phyloP scores from a whole-genome alignment of 2,329 filamentous ascomycete genomes.

The Pestalotiopsis sp. region DNA sequence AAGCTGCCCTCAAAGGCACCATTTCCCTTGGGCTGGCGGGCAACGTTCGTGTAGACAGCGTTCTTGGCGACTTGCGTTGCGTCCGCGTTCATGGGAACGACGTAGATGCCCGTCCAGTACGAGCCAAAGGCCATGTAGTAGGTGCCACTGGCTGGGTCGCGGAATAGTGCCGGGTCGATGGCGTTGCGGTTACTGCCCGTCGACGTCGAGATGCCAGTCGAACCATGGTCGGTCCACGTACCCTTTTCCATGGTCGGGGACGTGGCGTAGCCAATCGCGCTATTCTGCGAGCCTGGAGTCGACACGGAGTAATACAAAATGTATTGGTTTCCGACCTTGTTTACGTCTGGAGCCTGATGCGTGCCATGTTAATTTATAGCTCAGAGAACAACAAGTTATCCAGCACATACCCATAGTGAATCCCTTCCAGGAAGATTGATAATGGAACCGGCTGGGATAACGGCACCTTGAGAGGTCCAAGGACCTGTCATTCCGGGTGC shows the following conservation, averaged over 20 bases:
- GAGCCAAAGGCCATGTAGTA: constrained; percentile 9
- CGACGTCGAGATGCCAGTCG: constrained; percentile 27
- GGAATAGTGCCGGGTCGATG: constrained; percentile 46
- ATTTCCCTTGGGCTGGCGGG: neutral
- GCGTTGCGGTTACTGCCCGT: constrained; percentile 48
- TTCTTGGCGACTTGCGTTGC: neutral
- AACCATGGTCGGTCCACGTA: constrained; percentile 22
- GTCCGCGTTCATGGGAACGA: neutral
- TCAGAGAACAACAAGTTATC: neutral
- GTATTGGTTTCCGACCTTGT: constrained; percentile 20
- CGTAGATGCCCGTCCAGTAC: constrained; percentile 3
- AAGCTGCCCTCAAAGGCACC: neutral
- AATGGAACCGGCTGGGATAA: constrained; percentile 35
- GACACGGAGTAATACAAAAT: constrained; percentile 23
- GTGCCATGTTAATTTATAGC: neutral
- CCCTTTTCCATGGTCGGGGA: constrained; percentile 20
- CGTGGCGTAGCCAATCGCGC: constrained; percentile 22
- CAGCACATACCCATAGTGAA: constrained; percentile 40
- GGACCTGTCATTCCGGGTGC: constrained; percentile 39
- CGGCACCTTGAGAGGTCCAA: constrained; percentile 42
- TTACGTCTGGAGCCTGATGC: constrained; percentile 21
- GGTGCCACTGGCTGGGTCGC: neutral
- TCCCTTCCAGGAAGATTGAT: constrained; percentile 37
- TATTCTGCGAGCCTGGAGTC: constrained; percentile 13
- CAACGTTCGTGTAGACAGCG: neutral